Evolutionary conservation across 1,139 yeast species (phyloP), one percentile per base, ranked within the genome.

Genomic region (Pneumocystis canis): DNA sequence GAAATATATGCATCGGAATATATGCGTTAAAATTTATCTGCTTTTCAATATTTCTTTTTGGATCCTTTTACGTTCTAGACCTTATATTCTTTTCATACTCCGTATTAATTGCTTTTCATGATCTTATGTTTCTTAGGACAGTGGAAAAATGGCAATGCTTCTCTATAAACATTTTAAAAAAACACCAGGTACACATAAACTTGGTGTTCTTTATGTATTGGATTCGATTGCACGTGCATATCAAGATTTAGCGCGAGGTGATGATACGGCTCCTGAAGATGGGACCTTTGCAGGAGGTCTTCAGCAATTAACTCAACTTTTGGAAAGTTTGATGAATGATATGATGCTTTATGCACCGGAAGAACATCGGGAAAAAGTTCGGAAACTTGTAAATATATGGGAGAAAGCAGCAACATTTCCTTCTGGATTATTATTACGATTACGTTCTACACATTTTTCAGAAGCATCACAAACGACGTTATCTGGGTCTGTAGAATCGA

Each of bases 371-470:
- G 88, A 82, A 65, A 92, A 89, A 74, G 82, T 89, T 68, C 79
- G 83, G 71, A 90, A 89, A 74, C 79, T 92, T 69, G 81, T 92
- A 68, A 96, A 88, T 68, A 90, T 92, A 70, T 92, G 98, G 98
- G 89, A 84, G 70, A 83, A 89, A 68, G 87, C 92, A 41, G 84
- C 82, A 61, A 86, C 96, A 18, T 92, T 92, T 74, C 78, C 79
- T 63, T 79, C 80, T 58, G 78, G 79, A 6, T 35, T 58, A 9
- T 53, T 18, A 28, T 4, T 28, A n/a, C 32, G 20, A 37, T 35
- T 31, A 16, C 31, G 18, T n/a, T 20, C 37, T 6, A 32, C 30
- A n/a, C 40, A 41, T 25, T 57, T 58, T 59, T 67, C 68, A 32
- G 62, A 63, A 18, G 14, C 18, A 2, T 16, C 5, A 18, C 18